A percentile compares a stretch with the other conserved stretches of the same genome.
phyloP scores from a whole-genome alignment of 2,329 filamentous ascomycete species.

The Penicillium aurantiogriseum region DNA sequence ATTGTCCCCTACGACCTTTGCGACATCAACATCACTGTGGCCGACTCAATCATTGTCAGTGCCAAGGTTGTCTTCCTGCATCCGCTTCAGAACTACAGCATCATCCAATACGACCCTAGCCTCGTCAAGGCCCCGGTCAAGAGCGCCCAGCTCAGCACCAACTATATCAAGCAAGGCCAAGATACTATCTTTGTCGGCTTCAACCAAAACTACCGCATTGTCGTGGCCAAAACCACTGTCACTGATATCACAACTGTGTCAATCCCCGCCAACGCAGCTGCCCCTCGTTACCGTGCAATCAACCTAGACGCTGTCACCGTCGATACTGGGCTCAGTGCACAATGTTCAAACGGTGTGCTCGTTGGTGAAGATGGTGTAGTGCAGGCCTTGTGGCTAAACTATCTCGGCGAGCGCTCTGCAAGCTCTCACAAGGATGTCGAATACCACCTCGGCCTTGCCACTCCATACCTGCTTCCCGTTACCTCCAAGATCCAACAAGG shows the following conservation, averaged over 20 bases:
- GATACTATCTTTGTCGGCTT: slow-evolving; percentile 98
- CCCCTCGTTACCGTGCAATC: slow-evolving; percentile 88
- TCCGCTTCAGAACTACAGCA: slow-evolving; percentile 92
- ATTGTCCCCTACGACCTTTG: slow-evolving; percentile 96
- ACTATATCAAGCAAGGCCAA: slow-evolving; percentile 85
- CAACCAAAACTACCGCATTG: slow-evolving; percentile 90
- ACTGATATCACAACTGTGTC: slow-evolving; percentile 97
- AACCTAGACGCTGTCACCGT: slow-evolving; percentile 97
- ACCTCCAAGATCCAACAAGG: slow-evolving; percentile 80
- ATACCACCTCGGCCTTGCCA: slow-evolving; percentile 90
- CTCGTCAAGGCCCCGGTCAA: slow-evolving; percentile 93
- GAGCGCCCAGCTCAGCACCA: slow-evolving; percentile 77
- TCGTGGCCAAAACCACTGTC: slow-evolving; percentile 89
- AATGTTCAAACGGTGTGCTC: slow-evolving; percentile 92
- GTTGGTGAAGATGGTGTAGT: slow-evolving; percentile 87
- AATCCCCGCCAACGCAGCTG: slow-evolving; percentile 88
- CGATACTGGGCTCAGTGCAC: slow-evolving; percentile 84
- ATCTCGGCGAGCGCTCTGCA: slow-evolving; percentile 82
- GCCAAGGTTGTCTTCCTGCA: slow-evolving; percentile 95
- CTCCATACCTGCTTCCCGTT: slow-evolving; percentile 85
- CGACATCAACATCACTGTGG: slow-evolving; percentile 93
- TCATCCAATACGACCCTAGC: slow-evolving; percentile 89
- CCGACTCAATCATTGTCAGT: slow-evolving; percentile 91
- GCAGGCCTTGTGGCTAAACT: slow-evolving; percentile 94
- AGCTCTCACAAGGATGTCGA: slow-evolving; percentile 85